Percentiles rank a stretch among this genome's conserved stretches.
phyloP scores from a whole-genome alignment of 345 rosid genomes.

The Euphorbia tirucalli region DNA sequence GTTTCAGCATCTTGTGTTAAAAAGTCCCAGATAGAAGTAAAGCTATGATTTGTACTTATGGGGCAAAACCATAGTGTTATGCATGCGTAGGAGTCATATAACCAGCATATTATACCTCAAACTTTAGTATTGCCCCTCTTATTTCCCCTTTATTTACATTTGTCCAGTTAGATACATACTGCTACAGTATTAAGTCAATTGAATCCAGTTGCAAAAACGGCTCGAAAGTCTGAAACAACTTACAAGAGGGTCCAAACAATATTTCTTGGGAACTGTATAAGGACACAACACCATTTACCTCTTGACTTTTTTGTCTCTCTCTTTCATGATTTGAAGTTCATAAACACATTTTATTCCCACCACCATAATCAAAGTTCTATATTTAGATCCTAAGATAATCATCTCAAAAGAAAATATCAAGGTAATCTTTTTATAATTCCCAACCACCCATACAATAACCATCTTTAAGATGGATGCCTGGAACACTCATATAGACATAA shows the following conservation, averaged over 20 bases:
- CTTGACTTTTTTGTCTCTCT: too few species aligned
- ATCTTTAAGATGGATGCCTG: conserved; percentile 3
- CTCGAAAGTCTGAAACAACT: neutral
- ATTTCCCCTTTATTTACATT: neutral
- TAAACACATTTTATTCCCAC: neutral
- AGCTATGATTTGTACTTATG: neutral
- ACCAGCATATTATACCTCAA: neutral
- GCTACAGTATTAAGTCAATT: neutral
- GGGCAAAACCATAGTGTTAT: neutral
- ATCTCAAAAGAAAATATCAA: neutral
- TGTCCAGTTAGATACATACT: neutral
- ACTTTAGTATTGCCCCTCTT: neutral
- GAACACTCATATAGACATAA: neutral
- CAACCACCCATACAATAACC: neutral
- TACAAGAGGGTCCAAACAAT: too few species aligned
- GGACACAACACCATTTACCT: neutral
- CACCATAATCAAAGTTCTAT: neutral
- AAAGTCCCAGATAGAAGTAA: neutral
- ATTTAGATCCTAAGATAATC: neutral
- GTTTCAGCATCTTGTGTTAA: neutral
- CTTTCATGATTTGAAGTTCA: neutral
- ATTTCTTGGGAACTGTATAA: too few species aligned
- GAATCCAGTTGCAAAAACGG: neutral
- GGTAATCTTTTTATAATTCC: neutral
- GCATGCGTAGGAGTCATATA: neutral